Conservation (phyloP, 1,284 basidiomycete genomes). For the Ganoderma meredithae region DNA sequence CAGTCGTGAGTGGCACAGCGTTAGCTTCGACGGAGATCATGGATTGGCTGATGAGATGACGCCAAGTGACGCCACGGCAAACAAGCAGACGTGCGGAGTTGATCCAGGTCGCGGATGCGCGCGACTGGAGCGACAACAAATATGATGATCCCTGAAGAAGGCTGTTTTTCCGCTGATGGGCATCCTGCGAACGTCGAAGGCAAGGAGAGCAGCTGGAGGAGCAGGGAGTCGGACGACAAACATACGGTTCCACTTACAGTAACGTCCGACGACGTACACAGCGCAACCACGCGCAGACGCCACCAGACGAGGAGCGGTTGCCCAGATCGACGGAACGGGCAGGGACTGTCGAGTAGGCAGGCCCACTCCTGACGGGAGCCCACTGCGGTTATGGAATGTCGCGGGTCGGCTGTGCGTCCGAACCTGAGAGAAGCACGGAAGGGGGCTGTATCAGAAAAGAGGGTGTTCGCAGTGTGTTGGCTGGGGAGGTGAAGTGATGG, state of each 20-base stretch:
- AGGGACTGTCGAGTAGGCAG: constrained; percentile 4
- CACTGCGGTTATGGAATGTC: background rate
- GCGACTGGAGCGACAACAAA: constrained; percentile 5
- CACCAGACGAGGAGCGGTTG: background rate
- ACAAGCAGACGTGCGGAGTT: background rate
- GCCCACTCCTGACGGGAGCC: background rate
- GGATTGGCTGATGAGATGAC: constrained; percentile 21
- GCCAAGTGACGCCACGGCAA: constrained; percentile 6
- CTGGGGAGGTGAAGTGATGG: constrained; percentile 13
- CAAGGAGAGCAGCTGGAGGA: background rate
- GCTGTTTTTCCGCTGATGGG: background rate
- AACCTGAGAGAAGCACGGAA: constrained; percentile 23
- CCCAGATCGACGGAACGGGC: constrained; percentile 17
- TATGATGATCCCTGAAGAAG: constrained; percentile 4
- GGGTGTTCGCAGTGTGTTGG: constrained; percentile 17
- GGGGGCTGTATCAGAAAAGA: constrained; percentile 15
- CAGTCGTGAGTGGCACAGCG: constrained; percentile 13
- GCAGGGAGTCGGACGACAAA: background rate
- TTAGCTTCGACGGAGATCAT: constrained; percentile 15
- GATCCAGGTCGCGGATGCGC: constrained; percentile 15
- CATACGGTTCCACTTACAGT: background rate
- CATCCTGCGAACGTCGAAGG: background rate
- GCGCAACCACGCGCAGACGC: background rate
- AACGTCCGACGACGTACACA: background rate
- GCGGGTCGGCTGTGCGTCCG: constrained; percentile 17